Conservation (phyloP, 306 rosid genomes). For the Echinosophora koreensis region DNA sequence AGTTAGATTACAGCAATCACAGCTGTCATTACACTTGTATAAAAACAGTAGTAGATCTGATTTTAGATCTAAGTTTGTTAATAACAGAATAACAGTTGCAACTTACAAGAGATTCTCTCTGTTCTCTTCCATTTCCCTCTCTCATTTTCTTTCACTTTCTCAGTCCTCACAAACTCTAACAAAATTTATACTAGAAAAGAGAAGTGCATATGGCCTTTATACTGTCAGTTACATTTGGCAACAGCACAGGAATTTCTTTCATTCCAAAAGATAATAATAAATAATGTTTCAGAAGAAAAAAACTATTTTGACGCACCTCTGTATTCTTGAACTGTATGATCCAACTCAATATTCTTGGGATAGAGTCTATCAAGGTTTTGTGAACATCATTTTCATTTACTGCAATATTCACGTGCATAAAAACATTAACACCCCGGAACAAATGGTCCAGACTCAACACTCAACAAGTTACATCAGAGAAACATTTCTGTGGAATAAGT, state of each 20-base stretch:
- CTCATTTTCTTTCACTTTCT: too few species aligned
- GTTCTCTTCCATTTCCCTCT: too few species aligned
- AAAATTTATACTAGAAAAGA: constrained; percentile 5
- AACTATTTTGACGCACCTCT: constrained; percentile 58
- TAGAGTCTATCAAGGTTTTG: constrained; percentile 70
- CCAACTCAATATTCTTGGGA: constrained; percentile 83
- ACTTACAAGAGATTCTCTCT: too few species aligned
- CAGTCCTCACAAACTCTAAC: too few species aligned
- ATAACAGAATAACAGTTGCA: too few species aligned
- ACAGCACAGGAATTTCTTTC: constrained; percentile 20
- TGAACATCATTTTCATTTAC: constrained; percentile 72
- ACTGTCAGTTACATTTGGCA: constrained; percentile 18
- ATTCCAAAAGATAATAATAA: constrained; percentile 8
- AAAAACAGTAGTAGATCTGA: too few species aligned
- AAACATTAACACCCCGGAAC: constrained; percentile 27
- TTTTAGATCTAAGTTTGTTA: too few species aligned
- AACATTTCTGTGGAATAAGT: constrained; percentile 4
- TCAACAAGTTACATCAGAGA: constrained; percentile 2
- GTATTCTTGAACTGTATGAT: constrained; percentile 66
- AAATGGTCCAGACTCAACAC: constrained; percentile 38
- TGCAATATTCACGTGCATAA: constrained; percentile 50
- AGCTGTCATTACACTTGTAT: too few species aligned
- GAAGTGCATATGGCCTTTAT: background rate
- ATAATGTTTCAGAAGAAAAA: constrained; percentile 24
- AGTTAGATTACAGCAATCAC: too few species aligned